Conservation (phyloP, 768 basidiomycete genomes). For the Strobilomyces confusus region DNA sequence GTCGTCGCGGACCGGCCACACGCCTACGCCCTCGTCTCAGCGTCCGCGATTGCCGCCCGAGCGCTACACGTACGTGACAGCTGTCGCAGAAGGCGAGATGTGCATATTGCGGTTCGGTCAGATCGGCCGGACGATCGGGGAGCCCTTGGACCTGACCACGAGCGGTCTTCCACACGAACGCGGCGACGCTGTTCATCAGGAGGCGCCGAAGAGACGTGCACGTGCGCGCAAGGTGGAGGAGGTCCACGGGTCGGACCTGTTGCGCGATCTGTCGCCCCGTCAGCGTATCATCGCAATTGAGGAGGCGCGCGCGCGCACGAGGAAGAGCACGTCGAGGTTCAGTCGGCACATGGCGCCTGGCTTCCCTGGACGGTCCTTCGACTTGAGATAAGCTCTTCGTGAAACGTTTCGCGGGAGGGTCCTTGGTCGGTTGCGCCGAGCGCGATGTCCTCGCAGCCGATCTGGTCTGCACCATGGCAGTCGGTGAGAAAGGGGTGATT, state of each 20-base stretch:
- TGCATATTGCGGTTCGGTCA: conserved; percentile 28
- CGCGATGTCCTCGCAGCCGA: no score
- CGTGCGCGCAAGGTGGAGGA: conserved; percentile 1
- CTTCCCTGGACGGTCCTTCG: no score
- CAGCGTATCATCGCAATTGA: neutral
- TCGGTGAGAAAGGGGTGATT: no score
- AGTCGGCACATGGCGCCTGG: neutral
- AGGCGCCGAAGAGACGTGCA: conserved; percentile 3
- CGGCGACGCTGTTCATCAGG: conserved; percentile 31
- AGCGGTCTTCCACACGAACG: conserved; percentile 24
- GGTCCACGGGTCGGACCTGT: neutral
- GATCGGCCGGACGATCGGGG: conserved; percentile 29
- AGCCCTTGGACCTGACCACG: conserved; percentile 34
- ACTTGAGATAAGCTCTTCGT: no score
- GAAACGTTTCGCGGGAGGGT: no score
- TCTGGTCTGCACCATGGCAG: no score
- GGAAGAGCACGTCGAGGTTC: neutral
- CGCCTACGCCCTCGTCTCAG: neutral
- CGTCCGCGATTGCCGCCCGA: no score
- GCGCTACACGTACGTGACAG: neutral
- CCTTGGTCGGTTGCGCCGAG: no score
- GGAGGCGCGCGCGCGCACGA: neutral
- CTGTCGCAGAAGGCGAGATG: neutral
- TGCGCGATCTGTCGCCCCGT: neutral
- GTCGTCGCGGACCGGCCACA: neutral